Evolutionary conservation across 139 green algal genomes (phyloP).

Genomic region (Chlorella vulgaris): DNA sequence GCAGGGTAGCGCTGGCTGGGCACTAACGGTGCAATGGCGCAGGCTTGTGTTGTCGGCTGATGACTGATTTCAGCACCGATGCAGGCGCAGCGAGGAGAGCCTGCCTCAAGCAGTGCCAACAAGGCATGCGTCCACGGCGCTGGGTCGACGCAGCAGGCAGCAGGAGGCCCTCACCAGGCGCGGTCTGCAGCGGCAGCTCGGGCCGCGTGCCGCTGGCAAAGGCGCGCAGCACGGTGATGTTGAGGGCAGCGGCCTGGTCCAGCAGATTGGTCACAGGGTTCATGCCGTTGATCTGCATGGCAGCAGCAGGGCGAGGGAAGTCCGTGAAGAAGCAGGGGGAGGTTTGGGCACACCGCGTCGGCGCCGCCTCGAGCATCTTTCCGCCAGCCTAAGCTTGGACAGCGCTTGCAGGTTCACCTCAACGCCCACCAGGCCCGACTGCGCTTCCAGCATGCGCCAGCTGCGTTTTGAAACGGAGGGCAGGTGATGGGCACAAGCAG

Average conservation of each 20-base stretch:
- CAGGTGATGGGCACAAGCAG: no score
- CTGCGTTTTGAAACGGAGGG: no score
- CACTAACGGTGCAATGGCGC: no score
- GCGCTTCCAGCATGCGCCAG: slow-evolving; percentile 43
- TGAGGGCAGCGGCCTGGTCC: slow-evolving; percentile 23
- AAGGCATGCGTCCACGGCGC: no score
- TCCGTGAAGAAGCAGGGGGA: background rate
- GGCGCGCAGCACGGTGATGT: slow-evolving; percentile 42
- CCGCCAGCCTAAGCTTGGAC: no score
- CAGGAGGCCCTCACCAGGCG: background rate
- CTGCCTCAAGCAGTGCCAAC: no score
- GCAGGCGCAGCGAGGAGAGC: no score
- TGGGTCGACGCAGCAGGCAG: background rate
- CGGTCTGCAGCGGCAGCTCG: slow-evolving; percentile 33
- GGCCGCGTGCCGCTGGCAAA: slow-evolving; percentile 40
- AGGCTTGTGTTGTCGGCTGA: no score
- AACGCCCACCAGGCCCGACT: background rate
- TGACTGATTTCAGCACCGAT: no score
- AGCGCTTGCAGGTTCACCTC: no score
- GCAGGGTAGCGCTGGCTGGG: background rate
- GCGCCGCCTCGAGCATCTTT: no score
- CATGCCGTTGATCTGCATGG: slow-evolving; percentile 2
- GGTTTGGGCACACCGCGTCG: no score
- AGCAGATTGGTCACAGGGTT: slow-evolving; percentile 23
- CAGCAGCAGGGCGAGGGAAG: background rate